Evolutionary conservation across 495 filamentous ascomycete genomes (phyloP), one percentile per base, ranked within the genome.

Genomic region (Lentithecium fluviatile): DNA sequence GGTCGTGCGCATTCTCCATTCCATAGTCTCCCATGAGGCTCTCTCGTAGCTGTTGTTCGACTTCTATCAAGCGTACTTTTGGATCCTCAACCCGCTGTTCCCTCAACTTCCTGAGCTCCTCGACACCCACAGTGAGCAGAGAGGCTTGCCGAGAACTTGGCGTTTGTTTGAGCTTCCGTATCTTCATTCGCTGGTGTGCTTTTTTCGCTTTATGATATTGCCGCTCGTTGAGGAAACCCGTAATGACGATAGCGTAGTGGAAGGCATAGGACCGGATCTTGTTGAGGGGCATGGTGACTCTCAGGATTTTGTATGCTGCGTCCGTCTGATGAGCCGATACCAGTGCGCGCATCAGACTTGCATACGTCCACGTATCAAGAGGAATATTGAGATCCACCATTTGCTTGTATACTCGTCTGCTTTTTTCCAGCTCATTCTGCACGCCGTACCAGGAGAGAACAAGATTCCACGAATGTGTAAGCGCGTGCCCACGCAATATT

Each of bases 181-280:
- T 54, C 45, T 74, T 29, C 77, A 89, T 86, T 43, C 78, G 74
- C 12, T 61, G 24, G 25, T 60, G 24, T 7, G 56, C 60, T 24
- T 40, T 1, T 19, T 29, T 12, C 2, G 65, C 65, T 26, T 23
- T 51, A 25, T 60, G 13, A 40, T 48, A 53, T 57, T 64, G 76
- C 37, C 77, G 71, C 37, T 70, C 72, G 32, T 66, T 74, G 45
- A 87, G 68, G 62, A 82, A 89, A 2, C 85, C 88, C 24, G 80
- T 77, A 76, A 94, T 84, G 24, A 93, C 72, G 5, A 90, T 81
- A n/a, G 84, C 79, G 69, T 90, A 95, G 70, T 96, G 90, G 11
- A 87, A 78, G 12, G 82, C 77, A 0, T 82, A 86, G 2, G 83
- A 79, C 49, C 80, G 74, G 23, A 91, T 76, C 6, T 79, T 75